These are phyloP conservation scores for Puccinia triticina DNA, from an alignment of 1,284 basidiomycete genomes.

Conservation along the genomic window DNA sequence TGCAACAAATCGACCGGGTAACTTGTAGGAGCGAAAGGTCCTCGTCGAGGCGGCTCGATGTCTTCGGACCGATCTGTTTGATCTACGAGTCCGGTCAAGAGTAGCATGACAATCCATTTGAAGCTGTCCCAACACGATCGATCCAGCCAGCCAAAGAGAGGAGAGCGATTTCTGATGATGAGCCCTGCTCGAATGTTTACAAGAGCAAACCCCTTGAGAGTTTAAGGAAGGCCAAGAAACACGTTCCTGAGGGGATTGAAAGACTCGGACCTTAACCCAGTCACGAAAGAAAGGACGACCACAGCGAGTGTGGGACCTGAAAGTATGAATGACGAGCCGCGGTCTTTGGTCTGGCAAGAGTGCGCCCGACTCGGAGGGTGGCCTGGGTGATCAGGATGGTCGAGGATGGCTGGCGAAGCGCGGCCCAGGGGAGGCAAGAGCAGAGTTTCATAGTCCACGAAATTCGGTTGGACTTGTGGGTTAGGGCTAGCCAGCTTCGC, in stretches of 20 bases:
- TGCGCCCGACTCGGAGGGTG: too few relatives aligned
- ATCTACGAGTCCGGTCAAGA: neutral
- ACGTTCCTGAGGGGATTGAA: conserved; percentile 3
- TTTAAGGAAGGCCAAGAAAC: neutral
- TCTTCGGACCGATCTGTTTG: conserved; percentile 2
- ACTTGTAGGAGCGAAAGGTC: neutral
- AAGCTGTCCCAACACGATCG: neutral
- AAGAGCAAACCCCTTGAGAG: conserved; percentile 34
- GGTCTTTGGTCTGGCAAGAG: neutral
- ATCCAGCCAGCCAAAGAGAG: neutral
- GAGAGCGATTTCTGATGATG: conserved; percentile 36
- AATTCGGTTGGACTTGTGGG: neutral
- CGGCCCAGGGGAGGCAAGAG: neutral
- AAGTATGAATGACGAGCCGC: conserved; percentile 21
- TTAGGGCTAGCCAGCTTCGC: too few relatives aligned
- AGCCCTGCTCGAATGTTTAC: conserved; percentile 24
- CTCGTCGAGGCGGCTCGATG: conserved; percentile 4
- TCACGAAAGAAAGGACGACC: neutral
- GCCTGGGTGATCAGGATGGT: neutral
- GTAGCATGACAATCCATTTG: neutral
- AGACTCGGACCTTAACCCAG: conserved; percentile 40
- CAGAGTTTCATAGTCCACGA: neutral
- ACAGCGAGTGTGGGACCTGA: neutral
- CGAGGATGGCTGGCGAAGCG: neutral
- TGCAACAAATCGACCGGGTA: neutral